Conservation (phyloP, 2,329 filamentous ascomycete species). For the Diaporthe eres region DNA sequence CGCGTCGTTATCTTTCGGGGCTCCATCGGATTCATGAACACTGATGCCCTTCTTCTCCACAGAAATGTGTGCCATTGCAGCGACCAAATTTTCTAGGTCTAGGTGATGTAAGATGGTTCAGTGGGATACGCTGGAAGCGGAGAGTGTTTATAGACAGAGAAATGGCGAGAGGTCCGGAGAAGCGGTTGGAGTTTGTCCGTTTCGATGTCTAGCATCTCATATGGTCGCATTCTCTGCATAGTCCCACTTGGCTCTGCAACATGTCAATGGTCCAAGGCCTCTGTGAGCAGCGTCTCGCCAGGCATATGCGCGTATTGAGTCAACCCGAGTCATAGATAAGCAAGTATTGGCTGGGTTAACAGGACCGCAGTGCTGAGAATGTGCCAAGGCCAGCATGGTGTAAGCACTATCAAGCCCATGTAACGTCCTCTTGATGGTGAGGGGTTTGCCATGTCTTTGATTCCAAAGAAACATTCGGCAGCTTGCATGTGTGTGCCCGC, state of each 20-base stretch:
- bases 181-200: not conserved
- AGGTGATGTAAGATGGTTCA: no score
- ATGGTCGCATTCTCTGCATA: not conserved
- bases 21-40: not conserved
- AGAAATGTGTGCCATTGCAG: not conserved
- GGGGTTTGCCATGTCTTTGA: not conserved
- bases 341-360: conserved; percentile 7
- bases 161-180: not conserved
- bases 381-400: not conserved
- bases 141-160: not conserved
- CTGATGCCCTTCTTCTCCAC: not conserved
- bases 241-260: not conserved
- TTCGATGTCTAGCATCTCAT: not conserved
- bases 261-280: not conserved
- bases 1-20: not conserved
- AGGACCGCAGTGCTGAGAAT: not conserved
- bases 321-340: conserved; percentile 6
- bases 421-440: conserved; percentile 9
- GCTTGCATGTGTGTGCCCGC: not conserved
- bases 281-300: not conserved
- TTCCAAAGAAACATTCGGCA: not conserved
- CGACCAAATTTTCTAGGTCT: no score
- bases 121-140: no score
- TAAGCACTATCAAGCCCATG: conserved; percentile 19
- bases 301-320: not conserved